phyloP scores from a whole-genome alignment of 1,284 basidiomycete species.

The Sanghuangporus sanghuang region DNA sequence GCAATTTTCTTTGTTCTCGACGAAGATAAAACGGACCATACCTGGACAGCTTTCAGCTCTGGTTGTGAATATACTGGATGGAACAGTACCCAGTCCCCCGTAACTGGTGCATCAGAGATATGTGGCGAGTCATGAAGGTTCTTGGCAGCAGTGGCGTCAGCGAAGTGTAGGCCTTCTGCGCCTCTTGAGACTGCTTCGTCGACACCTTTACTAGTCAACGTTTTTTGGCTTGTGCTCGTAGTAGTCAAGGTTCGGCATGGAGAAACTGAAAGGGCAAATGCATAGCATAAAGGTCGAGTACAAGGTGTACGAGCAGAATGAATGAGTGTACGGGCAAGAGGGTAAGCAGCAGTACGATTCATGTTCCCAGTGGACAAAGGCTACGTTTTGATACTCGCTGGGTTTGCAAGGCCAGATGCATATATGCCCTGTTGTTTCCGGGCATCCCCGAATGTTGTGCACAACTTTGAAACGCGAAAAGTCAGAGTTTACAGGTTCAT shows the following conservation, averaged over 20 bases:
- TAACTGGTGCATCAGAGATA: conserved; percentile 28
- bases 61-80: conserved; percentile 76
- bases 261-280: neutral
- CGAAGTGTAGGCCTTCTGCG: conserved; percentile 15
- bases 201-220: conserved; percentile 5
- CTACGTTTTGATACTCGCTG: neutral
- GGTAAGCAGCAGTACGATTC: conserved; percentile 1
- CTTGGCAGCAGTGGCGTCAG: conserved; percentile 10
- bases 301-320: conserved; percentile 1
- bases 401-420: neutral
- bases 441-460: neutral
- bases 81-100: conserved; percentile 78
- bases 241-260: neutral
- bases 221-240: neutral
- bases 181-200: conserved; percentile 13
- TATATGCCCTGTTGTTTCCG: conserved; percentile 3
- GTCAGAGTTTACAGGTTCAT: neutral
- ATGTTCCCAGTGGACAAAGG: neutral
- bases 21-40: conserved; percentile 23
- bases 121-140: neutral
- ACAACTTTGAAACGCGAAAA: neutral
- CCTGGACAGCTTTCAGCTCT: conserved; percentile 76
- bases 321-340: conserved; percentile 4
- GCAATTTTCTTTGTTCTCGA: neutral
- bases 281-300: neutral